Evolutionary conservation across 371 early-diverging fungal genomes (phyloP), one percentile per base, ranked within the genome.

Genomic region (Haplosporangium sp.): DNA sequence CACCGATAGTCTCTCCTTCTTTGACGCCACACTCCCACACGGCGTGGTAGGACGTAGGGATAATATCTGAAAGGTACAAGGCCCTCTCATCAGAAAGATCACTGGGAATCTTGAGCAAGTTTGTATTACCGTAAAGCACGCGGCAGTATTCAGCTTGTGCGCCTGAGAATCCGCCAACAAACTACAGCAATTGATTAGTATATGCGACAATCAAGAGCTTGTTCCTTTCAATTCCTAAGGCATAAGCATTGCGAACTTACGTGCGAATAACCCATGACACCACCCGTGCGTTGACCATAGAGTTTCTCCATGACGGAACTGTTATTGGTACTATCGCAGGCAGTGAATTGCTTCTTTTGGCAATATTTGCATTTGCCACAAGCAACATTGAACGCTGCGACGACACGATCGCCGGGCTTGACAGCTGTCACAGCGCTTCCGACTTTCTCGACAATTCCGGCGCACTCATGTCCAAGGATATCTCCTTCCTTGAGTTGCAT

Each of bases 351-450:
- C 61, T 82, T 65, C 50, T 83, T 76, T 15, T 72, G 58, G 64
- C 92, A 92, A 63, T 77, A 90, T 9, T 82, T 52, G 72, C 92
- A 92, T 37, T 71, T 60, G 7, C 92, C 92, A 65, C 92, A 91
- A 34, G 88, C 89, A 59, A 89, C 84, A 60, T 81, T 83, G 75
- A 88, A 88, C 4, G 86, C 71, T 15, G 85, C 84, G 4, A 88
- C 89, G 7, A 90, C 89, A 35, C 88, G 81, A 57, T 89, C 86
- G 20, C 91, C 90, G 13, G 68, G 69, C 48, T 89, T 86, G 74
- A 88, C 64, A 8, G 74, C 77, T 15, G 73, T 77, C 8, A 89
- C 88, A 6, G 55, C 67, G 1, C 71, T 58, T 19, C 91, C 90
- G 56, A 88, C 84, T 47, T 78, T 77, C 56, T 88, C 87, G 20